Base-by-base conservation (phyloP, 805 yeast species). In the Pichia insulana region DNA sequence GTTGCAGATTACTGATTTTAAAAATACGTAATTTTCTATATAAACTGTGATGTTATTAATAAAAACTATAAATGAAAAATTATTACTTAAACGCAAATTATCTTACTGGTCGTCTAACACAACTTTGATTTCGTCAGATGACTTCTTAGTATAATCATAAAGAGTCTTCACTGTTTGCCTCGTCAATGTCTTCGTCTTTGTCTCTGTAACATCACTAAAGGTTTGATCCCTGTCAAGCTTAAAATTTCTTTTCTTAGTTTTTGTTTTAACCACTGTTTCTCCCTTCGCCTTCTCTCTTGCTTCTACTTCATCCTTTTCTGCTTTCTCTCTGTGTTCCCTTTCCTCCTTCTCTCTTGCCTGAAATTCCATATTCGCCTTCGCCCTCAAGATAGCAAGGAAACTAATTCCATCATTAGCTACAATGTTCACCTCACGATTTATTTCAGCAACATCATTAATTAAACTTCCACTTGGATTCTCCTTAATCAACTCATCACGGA, bases 381-480 rank as follows among this genome's bases (percentile, higher is more conserved):
- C 75, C 55, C 80, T 69, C 44, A 75, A 57, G 28, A 76, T 67
- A 27, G 74, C 71, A 47, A 79, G 62, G 53, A 76, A 79, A 38
- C 76, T 79, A 15, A 76, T 79, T 41, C 78, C 73, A 53, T 83
- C 92, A 36, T 74, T 69, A 26, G 71, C 55, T 38, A 83, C 55
- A 13, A 73, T 63, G 35, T 66, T 64, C 39, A 80, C 59, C 43
- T 80, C 74, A 44, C 60, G 56, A 45, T 67, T 65, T 30, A 74
- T 57, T 26, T 65, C 64, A 33, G 51, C 47, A 48, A 75, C 49
- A 48, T 62, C 52, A 5, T 55, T 46, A 20, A 15, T n/a, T n/a
- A 48, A 40, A 25, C 62, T 56, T 17, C 67, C 55, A 3, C 46
- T 49, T 1, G 48, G 45, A 49, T 67, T 49, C 33, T 58, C 53